phyloP scores from a whole-genome alignment of 106 monocot species.

The Hemerocallis citrina region DNA sequence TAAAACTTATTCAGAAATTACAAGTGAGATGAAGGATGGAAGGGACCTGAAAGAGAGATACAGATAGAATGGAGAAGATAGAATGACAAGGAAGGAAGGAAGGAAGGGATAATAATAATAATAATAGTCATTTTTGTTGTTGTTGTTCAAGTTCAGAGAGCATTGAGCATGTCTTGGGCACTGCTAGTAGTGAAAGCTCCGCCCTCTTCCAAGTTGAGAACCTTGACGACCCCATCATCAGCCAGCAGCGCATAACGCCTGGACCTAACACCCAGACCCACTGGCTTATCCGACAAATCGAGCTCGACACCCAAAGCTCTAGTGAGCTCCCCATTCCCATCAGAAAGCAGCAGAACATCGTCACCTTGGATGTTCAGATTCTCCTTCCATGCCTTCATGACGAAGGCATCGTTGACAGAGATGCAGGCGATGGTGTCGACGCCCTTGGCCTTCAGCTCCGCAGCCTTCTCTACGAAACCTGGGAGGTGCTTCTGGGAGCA shows the following conservation, averaged over 20 bases:
- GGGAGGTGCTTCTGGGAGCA: slow-evolving; percentile 68
- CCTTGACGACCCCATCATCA: slow-evolving; percentile 52
- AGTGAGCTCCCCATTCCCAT: slow-evolving; percentile 52
- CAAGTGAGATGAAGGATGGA: no score
- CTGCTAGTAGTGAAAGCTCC: slow-evolving; percentile 55
- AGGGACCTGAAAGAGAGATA: no score
- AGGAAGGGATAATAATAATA: no score
- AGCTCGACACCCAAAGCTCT: slow-evolving; percentile 51
- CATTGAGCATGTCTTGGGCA: slow-evolving; percentile 48
- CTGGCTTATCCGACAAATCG: slow-evolving; percentile 49
- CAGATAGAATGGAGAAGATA: no score
- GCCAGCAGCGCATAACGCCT: slow-evolving; percentile 50
- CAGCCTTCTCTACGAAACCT: slow-evolving; percentile 39
- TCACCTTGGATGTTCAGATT: slow-evolving; percentile 32
- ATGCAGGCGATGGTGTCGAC: slow-evolving; percentile 57
- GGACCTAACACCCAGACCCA: slow-evolving; percentile 47
- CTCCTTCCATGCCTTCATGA: slow-evolving; percentile 65
- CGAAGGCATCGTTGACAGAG: slow-evolving; percentile 65
- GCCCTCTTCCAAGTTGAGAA: slow-evolving; percentile 57
- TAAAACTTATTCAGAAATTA: no score
- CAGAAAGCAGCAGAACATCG: slow-evolving; percentile 50
- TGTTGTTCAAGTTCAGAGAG: slow-evolving; percentile 24
- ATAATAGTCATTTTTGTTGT: no score
- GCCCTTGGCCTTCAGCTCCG: slow-evolving; percentile 33
- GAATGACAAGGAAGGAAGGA: no score